phyloP scores from a whole-genome alignment of 164 flowering plant species.

The Aristolochia californica region DNA sequence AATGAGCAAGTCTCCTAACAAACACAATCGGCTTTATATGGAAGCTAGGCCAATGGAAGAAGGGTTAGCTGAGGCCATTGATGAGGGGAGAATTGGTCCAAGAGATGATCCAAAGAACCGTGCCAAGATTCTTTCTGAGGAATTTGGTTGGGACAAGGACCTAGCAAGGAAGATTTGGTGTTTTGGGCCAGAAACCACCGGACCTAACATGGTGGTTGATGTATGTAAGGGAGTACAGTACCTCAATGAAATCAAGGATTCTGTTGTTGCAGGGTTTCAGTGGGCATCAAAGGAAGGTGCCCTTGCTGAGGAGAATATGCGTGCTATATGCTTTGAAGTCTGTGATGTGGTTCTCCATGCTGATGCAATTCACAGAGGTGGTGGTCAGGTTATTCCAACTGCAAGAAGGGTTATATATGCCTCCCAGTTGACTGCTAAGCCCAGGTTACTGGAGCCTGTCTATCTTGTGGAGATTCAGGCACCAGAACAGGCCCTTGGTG shows the following conservation, averaged over 20 bases:
- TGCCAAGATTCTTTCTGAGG: conserved; percentile 21
- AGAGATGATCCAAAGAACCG: conserved; percentile 26
- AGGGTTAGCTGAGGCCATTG: conserved; percentile 27
- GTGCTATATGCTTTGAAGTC: conserved; percentile 29
- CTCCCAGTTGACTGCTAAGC: conserved; percentile 23
- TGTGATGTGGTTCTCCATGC: conserved; percentile 32
- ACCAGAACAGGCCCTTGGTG: conserved; percentile 47
- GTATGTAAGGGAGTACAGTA: conserved; percentile 31
- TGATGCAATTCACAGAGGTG: conserved; percentile 30
- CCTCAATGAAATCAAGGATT: conserved; percentile 28
- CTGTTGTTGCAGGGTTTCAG: conserved; percentile 24
- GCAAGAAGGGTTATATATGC: conserved; percentile 27
- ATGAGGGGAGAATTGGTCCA: conserved; percentile 27
- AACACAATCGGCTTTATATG: conserved; percentile 29
- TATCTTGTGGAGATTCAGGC: conserved; percentile 29
- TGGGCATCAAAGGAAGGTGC: conserved; percentile 33
- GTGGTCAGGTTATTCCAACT: conserved; percentile 21
- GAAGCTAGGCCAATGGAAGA: conserved; percentile 29
- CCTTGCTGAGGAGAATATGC: conserved; percentile 28
- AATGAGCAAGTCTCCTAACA: conserved; percentile 29
- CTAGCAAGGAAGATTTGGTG: conserved; percentile 30
- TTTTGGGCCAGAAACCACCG: conserved; percentile 29
- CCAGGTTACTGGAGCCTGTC: conserved; percentile 23
- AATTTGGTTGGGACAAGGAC: conserved; percentile 27
- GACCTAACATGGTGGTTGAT: conserved; percentile 29